Conservation (phyloP, 306 rosid genomes). For the Sicyos edulis region DNA sequence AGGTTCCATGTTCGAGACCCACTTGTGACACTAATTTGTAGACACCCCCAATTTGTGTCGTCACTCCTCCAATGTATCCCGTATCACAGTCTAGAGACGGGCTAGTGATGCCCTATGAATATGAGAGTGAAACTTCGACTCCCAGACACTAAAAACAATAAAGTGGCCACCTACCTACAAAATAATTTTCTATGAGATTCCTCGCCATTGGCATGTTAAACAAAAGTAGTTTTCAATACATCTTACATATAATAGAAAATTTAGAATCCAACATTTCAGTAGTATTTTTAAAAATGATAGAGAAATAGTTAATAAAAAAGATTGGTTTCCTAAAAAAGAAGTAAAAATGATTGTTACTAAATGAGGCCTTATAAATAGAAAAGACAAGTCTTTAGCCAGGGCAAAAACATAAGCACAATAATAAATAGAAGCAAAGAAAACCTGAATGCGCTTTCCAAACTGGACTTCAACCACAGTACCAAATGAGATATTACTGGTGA, state of each 20-base stretch:
- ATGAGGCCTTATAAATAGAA: neutral
- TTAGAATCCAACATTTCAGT: neutral
- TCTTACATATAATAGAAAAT: neutral
- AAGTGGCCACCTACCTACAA: no score
- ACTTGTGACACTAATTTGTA: no score
- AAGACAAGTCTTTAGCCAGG: neutral
- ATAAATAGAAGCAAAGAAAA: slow-evolving; percentile 19
- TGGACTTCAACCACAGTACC: slow-evolving; percentile 90
- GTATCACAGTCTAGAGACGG: no score
- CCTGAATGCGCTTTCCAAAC: slow-evolving; percentile 94
- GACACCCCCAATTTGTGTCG: no score
- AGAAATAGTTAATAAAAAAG: neutral
- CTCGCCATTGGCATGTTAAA: no score
- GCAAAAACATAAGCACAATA: neutral
- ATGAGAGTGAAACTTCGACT: no score
- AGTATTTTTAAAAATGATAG: neutral
- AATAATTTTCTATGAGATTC: no score
- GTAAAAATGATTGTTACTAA: neutral
- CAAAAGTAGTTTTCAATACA: neutral
- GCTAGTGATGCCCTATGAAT: no score
- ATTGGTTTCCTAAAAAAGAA: neutral
- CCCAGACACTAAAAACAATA: no score
- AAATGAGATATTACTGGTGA: slow-evolving; percentile 68
- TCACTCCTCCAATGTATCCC: no score
- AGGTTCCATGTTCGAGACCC: no score